These are phyloP conservation scores for Eragrostis curvula DNA, from an alignment of 176 grass and related monocot genomes.

Conservation along the genomic window DNA sequence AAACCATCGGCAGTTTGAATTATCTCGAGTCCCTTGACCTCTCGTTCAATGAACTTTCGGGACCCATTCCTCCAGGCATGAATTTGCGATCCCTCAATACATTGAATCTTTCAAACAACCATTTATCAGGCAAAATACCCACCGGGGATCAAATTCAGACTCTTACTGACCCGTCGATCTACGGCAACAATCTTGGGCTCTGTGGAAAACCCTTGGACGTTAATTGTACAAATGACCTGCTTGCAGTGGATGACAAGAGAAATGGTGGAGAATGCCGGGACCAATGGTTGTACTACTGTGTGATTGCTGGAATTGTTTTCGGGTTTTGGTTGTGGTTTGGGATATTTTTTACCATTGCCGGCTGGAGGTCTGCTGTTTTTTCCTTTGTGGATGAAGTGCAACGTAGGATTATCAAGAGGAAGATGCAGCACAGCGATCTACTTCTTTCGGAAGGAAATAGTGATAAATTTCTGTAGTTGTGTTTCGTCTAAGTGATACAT, in stretches of 20 bases:
- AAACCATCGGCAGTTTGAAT: constrained; percentile 46
- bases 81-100: constrained; percentile 1
- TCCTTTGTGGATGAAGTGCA: constrained; percentile 55
- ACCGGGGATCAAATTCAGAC: constrained; percentile 64
- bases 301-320: constrained; percentile 50
- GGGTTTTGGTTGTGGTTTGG: constrained; percentile 70
- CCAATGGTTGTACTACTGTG: constrained; percentile 50
- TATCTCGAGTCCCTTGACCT: constrained; percentile 59
- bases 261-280: neutral
- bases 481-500: neutral
- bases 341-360: constrained; percentile 41
- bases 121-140: constrained; percentile 60
- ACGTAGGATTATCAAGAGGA: constrained; percentile 36
- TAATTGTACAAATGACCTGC: constrained; percentile 31
- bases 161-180: constrained; percentile 45
- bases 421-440: constrained; percentile 1
- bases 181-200: constrained; percentile 58
- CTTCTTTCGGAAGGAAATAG: constrained; percentile 25
- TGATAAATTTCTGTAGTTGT: constrained; percentile 29
- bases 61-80: constrained; percentile 53
- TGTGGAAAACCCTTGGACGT: constrained; percentile 57
- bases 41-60: constrained; percentile 52
- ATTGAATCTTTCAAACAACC: constrained; percentile 67
- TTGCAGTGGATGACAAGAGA: constrained; percentile 13
- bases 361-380: constrained; percentile 44